phyloP scores from a whole-genome alignment of 1,139 yeast species.

The Waltiozyma sp. region DNA sequence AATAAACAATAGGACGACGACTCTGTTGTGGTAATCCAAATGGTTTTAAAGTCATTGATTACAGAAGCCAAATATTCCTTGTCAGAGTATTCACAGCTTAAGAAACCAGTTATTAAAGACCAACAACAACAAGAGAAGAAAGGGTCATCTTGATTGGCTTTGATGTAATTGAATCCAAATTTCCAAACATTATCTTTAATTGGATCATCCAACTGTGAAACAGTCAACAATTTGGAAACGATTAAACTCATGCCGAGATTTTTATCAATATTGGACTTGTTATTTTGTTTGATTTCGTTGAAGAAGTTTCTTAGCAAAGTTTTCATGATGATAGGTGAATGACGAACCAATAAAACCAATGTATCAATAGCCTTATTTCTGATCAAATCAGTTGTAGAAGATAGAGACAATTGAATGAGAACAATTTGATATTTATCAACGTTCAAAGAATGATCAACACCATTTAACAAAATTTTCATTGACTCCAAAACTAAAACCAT shows the following conservation, averaged over 20 bases:
- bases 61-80: constrained; percentile 47
- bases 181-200: constrained; percentile 22
- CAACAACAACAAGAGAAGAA: constrained; percentile 52
- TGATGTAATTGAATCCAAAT: constrained; percentile 24
- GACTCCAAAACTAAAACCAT: not conserved
- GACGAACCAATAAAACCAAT: constrained; percentile 18
- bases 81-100: constrained; percentile 48
- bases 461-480: not conserved
- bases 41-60: constrained; percentile 7
- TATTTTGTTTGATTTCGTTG: constrained; percentile 22
- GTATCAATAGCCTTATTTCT: not conserved
- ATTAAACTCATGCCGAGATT: constrained; percentile 31
- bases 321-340: constrained; percentile 21
- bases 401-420: constrained; percentile 23
- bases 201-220: constrained; percentile 1
- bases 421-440: constrained; percentile 19
- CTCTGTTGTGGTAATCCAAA: constrained; percentile 21
- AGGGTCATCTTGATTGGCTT: constrained; percentile 27
- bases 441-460: constrained; percentile 4
- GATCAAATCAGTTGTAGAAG: constrained; percentile 4
- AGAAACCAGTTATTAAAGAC: constrained; percentile 68
- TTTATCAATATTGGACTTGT: constrained; percentile 18
- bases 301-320: constrained; percentile 21
- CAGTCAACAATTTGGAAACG: constrained; percentile 26
- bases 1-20: constrained; percentile 37